Evolutionary conservation across 2,329 filamentous ascomycete species (phyloP).

Genomic region (Cordyceps javanica): DNA sequence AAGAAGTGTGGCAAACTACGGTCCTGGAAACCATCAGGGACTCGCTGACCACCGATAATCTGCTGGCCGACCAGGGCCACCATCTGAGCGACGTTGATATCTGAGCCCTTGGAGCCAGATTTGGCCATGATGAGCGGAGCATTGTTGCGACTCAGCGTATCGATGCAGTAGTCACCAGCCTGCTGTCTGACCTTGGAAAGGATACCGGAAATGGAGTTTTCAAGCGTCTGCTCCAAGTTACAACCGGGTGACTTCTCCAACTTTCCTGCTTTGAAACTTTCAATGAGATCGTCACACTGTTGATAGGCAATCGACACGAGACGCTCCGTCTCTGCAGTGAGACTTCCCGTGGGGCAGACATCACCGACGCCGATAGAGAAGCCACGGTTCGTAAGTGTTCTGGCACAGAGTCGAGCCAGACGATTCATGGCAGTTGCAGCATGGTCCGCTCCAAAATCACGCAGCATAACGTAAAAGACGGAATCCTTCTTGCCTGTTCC

Average conservation of each 20-base stretch:
- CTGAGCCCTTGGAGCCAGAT: slow-evolving; percentile 92
- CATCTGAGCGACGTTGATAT: slow-evolving; percentile 99
- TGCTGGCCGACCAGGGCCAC: slow-evolving; percentile 95
- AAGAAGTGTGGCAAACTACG: slow-evolving; percentile 91
- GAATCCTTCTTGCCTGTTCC: slow-evolving; percentile 96
- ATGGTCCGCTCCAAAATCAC: slow-evolving; percentile 87
- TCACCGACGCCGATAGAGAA: slow-evolving; percentile 97
- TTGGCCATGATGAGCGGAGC: slow-evolving; percentile 94
- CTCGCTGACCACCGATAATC: slow-evolving; percentile 90
- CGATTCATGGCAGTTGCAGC: slow-evolving; percentile 92
- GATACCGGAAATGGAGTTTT: slow-evolving; percentile 84
- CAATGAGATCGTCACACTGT: slow-evolving; percentile 77
- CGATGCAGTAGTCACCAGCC: slow-evolving; percentile 86
- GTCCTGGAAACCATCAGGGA: slow-evolving; percentile 94
- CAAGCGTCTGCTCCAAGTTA: slow-evolving; percentile 85
- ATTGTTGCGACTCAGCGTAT: slow-evolving; percentile 84
- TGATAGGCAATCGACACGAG: slow-evolving; percentile 74
- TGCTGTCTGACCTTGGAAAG: slow-evolving; percentile 86
- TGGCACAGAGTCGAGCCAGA: slow-evolving; percentile 80
- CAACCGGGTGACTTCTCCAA: slow-evolving; percentile 83
- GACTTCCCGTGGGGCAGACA: slow-evolving; percentile 71
- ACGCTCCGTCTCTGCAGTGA: slow-evolving; percentile 66
- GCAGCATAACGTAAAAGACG: slow-evolving; percentile 91
- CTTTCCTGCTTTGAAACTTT: slow-evolving; percentile 70
- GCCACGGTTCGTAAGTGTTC: slow-evolving; percentile 81